Percentiles rank a stretch among this genome's conserved stretches.
Conservation (phyloP, 140 eudicot species). For the Cichorium intybus region DNA sequence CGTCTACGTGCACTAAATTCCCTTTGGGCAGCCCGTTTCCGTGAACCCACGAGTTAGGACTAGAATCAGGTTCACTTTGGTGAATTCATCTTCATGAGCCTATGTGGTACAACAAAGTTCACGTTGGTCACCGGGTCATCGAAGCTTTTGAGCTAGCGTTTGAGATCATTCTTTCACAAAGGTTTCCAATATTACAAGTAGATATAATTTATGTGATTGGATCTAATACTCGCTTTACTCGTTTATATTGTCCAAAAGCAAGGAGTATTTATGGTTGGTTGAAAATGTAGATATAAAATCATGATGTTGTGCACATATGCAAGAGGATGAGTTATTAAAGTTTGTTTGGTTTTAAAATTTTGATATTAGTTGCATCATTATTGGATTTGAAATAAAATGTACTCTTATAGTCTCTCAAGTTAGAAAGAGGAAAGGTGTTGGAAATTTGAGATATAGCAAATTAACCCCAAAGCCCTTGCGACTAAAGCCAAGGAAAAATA, state of each 20-base stretch:
- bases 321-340: slow-evolving; percentile 5
- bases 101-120: background rate
- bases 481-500: too few species aligned
- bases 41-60: slow-evolving; percentile 26
- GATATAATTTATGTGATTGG: slow-evolving; percentile 16
- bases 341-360: background rate
- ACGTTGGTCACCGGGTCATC: background rate
- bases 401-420: too few species aligned
- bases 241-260: slow-evolving; percentile 25
- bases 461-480: too few species aligned
- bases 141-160: slow-evolving; percentile 12
- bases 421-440: too few species aligned
- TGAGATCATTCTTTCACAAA: background rate
- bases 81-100: background rate
- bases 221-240: slow-evolving; percentile 10
- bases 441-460: too few species aligned
- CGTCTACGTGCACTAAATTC: slow-evolving; percentile 61
- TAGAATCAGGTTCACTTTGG: slow-evolving; percentile 9
- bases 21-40: slow-evolving; percentile 56
- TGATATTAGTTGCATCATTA: background rate
- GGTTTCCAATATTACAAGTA: background rate
- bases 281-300: slow-evolving; percentile 28
- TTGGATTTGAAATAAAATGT: background rate
- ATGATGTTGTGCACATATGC: slow-evolving; percentile 27
- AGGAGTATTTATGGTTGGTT: slow-evolving; percentile 13